A percentile compares a stretch with the other conserved stretches of the same genome.
phyloP scores from a whole-genome alignment of 2,329 filamentous ascomycete genomes.

The Exophiala lecanii-corni region DNA sequence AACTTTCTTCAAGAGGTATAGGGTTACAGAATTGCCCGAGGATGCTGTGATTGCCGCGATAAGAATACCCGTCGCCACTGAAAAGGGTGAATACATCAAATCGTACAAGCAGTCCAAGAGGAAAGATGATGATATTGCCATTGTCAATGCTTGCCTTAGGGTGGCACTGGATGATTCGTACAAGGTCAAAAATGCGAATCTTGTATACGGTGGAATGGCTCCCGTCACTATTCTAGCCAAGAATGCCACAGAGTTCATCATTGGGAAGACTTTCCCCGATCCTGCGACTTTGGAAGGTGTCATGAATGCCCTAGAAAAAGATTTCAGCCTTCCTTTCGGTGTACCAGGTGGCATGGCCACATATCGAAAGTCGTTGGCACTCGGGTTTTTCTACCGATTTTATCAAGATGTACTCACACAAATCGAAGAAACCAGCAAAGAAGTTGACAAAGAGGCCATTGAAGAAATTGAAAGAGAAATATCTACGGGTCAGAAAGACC shows the following conservation, averaged over 20 bases:
- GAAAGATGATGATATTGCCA: slow-evolving; percentile 97
- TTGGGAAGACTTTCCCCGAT: slow-evolving; percentile 75
- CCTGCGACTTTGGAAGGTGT: slow-evolving; percentile 79
- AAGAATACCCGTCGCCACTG: slow-evolving; percentile 70
- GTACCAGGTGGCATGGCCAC: slow-evolving; percentile 98
- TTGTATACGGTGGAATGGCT: slow-evolving; percentile 95
- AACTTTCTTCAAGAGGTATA: slow-evolving; percentile 87
- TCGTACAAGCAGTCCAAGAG: slow-evolving; percentile 96
- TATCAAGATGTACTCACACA: slow-evolving; percentile 75
- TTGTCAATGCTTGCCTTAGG: slow-evolving; percentile 82
- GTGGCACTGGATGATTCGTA: slow-evolving; percentile 66
- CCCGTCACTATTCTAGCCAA: slow-evolving; percentile 84
- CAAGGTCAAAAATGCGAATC: slow-evolving; percentile 65
- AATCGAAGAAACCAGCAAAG: slow-evolving; percentile 43
- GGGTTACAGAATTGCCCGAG: slow-evolving; percentile 71
- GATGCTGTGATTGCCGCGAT: slow-evolving; percentile 84
- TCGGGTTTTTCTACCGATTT: slow-evolving; percentile 96
- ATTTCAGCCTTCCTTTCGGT: slow-evolving; percentile 83
- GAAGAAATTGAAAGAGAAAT: slow-evolving; percentile 81
- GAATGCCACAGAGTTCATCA: slow-evolving; percentile 66
- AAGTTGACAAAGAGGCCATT: slow-evolving; percentile 68
- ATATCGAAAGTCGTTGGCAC: slow-evolving; percentile 82
- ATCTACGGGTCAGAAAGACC: slow-evolving; percentile 74
- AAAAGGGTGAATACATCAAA: slow-evolving; percentile 75
- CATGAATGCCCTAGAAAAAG: slow-evolving; percentile 82